A percentile compares a stretch with the other conserved stretches of the same genome.
Conservation (phyloP, 139 green algal species). For the Chlorella sp. region DNA sequence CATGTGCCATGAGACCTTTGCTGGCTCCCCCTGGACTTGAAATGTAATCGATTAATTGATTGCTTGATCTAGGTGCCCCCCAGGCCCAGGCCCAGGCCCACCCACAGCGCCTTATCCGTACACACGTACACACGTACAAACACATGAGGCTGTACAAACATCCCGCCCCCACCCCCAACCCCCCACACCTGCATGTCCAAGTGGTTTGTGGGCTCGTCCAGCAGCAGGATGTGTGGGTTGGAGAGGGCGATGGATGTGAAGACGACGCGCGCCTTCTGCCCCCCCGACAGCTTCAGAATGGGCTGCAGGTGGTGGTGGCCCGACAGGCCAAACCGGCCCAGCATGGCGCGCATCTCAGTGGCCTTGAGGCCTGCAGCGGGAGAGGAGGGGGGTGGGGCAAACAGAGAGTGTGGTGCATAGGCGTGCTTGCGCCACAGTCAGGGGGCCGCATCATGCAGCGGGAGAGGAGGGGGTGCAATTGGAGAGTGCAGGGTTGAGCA, state of each 20-base stretch:
- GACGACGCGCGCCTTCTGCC: conserved; percentile 98
- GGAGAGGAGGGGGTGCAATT: background rate
- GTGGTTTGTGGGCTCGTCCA: conserved; percentile 97
- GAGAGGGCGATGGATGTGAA: conserved; percentile 93
- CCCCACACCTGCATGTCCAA: conserved; percentile 92
- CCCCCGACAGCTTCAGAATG: conserved; percentile 96
- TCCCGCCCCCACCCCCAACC: background rate
- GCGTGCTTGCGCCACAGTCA: too few relatives aligned
- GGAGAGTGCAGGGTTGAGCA: too few relatives aligned
- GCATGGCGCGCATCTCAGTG: conserved; percentile 88
- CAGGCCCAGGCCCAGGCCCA: too few relatives aligned
- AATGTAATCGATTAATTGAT: too few relatives aligned
- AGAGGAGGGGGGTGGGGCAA: background rate
- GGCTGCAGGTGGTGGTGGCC: conserved; percentile 96
- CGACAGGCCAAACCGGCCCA: conserved; percentile 93
- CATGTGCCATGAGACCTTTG: too few relatives aligned
- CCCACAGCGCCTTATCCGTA: too few relatives aligned
- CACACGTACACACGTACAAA: too few relatives aligned
- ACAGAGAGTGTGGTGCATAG: too few relatives aligned
- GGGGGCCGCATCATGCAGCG: too few relatives aligned
- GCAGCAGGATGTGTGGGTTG: conserved; percentile 94
- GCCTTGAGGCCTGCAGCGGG: conserved; percentile 74
- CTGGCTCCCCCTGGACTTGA: too few relatives aligned
- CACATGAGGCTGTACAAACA: too few relatives aligned
- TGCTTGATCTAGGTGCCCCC: too few relatives aligned